Conservation (phyloP, 768 basidiomycete genomes). For the Boletus insuetus region DNA sequence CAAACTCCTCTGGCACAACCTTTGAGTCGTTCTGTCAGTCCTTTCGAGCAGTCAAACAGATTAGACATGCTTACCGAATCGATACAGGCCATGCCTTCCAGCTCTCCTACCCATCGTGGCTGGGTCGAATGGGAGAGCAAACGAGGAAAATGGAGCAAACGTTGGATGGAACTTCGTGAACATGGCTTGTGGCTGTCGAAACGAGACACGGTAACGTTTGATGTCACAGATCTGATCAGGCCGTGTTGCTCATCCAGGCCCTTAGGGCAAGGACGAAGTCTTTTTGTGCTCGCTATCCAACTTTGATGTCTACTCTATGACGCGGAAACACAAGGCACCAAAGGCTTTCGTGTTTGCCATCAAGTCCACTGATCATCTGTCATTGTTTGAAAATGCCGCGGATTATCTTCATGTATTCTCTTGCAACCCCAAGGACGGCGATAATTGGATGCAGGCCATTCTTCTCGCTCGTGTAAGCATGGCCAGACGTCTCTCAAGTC, state of each 20-base stretch:
- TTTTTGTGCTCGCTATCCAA: conserved; percentile 82
- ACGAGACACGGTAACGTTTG: conserved; percentile 69
- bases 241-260: conserved; percentile 2
- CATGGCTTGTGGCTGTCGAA: conserved; percentile 87
- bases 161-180: conserved; percentile 84
- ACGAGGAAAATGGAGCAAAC: conserved; percentile 93
- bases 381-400: conserved; percentile 81
- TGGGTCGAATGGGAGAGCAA: conserved; percentile 90
- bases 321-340: conserved; percentile 74
- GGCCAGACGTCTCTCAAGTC: neutral
- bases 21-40: conserved; percentile 58
- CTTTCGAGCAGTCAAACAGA: conserved; percentile 29
- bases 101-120: conserved; percentile 44
- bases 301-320: conserved; percentile 85
- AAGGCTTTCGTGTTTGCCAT: conserved; percentile 83
- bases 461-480: conserved; percentile 74
- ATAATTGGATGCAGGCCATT: conserved; percentile 76
- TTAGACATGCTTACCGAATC: conserved; percentile 37
- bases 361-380: conserved; percentile 84
- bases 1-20: conserved; percentile 61
- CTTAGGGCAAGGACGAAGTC: conserved; percentile 79
- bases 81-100: conserved; percentile 46
- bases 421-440: conserved; percentile 69
- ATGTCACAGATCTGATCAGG: neutral
- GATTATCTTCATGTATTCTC: conserved; percentile 90